Conservation (phyloP, 2,329 filamentous ascomycete genomes). For the Beauveria asiatica region DNA sequence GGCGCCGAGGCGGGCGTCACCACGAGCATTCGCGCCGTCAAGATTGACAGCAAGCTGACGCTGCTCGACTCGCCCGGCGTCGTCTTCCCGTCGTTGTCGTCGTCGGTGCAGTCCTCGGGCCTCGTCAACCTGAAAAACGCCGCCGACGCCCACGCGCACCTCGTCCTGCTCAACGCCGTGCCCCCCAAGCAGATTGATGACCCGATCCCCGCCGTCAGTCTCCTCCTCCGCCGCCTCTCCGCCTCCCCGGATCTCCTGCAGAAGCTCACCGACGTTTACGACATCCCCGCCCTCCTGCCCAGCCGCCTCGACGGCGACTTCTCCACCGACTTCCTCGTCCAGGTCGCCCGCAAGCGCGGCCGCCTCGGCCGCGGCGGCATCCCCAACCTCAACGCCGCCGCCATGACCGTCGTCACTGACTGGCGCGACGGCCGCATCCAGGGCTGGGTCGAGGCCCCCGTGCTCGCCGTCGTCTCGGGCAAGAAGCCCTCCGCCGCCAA, state of each 20-base stretch:
- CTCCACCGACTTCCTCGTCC: conserved; percentile 85
- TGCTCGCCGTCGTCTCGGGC: conserved; percentile 45
- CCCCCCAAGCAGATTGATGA: conserved; percentile 93
- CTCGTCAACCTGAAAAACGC: conserved; percentile 49
- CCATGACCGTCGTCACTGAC: conserved; percentile 90
- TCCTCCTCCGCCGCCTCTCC: conserved; percentile 76
- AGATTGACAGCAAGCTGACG: conserved; percentile 90
- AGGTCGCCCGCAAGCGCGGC: conserved; percentile 89
- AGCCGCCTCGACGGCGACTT: conserved; percentile 59
- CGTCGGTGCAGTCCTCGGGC: conserved; percentile 27
- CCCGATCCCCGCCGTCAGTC: conserved; percentile 74
- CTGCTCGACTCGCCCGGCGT: conserved; percentile 91
- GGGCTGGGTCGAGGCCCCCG: conserved; percentile 77
- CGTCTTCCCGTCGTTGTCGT: conserved; percentile 73
- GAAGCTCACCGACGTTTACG: conserved; percentile 77
- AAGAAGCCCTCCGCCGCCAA: conserved; percentile 21
- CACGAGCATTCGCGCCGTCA: conserved; percentile 79
- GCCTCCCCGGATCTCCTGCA: conserved; percentile 63
- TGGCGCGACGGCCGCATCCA: conserved; percentile 94
- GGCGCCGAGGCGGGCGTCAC: conserved; percentile 91
- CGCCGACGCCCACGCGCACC: conserved; percentile 69
- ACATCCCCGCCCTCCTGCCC: conserved; percentile 68
- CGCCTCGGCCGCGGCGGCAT: conserved; percentile 81
- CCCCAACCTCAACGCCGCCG: conserved; percentile 79
- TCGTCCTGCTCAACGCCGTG: conserved; percentile 83